These are phyloP conservation scores for Kitagawia praeruptora DNA, from an alignment of 129 eudicot genomes.

Conservation along the genomic window DNA sequence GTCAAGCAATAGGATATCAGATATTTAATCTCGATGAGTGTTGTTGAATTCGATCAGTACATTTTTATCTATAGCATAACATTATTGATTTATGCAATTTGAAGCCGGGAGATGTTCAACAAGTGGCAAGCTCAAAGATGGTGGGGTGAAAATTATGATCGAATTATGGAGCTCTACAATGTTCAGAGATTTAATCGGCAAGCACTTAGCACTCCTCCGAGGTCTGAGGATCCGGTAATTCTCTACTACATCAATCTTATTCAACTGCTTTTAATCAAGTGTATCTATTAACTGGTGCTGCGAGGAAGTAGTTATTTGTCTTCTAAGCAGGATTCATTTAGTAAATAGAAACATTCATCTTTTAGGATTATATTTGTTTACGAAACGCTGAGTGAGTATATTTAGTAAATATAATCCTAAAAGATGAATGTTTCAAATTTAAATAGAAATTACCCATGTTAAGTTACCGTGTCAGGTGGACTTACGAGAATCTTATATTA, in stretches of 20 bases:
- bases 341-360: too few species aligned
- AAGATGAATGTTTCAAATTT: too few species aligned
- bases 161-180: conserved; percentile 91
- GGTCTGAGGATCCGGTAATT: conserved; percentile 75
- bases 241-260: conserved; percentile 3
- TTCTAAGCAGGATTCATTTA: neutral
- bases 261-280: neutral
- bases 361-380: too few species aligned
- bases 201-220: conserved; percentile 69
- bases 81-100: conserved; percentile 6
- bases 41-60: neutral
- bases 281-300: neutral
- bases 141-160: conserved; percentile 95
- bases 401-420: too few species aligned
- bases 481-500: too few species aligned
- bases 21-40: neutral
- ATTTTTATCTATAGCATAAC: conserved; percentile 16
- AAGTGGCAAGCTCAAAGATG: conserved; percentile 98
- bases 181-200: conserved; percentile 88
- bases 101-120: conserved; percentile 86
- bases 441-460: too few species aligned
- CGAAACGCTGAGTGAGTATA: too few species aligned
- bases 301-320: neutral
- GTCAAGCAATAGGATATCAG: neutral
- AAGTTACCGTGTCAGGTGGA: too few species aligned